Percentiles rank a stretch among this genome's conserved stretches.
These are phyloP conservation scores for Solanum tarijense DNA, from an alignment of 257 asterid genomes.

Conservation along the genomic window DNA sequence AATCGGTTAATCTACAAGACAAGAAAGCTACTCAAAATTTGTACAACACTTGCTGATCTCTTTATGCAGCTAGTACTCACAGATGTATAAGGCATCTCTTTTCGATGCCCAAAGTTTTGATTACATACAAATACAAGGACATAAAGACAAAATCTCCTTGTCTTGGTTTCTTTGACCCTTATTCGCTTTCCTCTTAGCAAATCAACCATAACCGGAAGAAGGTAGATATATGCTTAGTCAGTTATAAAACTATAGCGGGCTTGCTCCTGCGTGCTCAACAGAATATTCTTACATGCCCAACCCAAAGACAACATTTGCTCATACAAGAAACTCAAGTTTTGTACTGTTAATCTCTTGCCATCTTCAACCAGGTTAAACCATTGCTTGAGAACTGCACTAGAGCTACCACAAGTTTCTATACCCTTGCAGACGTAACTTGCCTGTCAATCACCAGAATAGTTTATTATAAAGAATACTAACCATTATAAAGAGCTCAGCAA, in stretches of 20 bases:
- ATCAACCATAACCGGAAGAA: neutral
- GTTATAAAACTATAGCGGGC: conserved; percentile 51
- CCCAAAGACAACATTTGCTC: conserved; percentile 52
- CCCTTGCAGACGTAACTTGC: conserved; percentile 54
- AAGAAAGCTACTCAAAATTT: neutral
- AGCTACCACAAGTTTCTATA: conserved; percentile 21
- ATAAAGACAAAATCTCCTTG: neutral
- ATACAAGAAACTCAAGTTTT: conserved; percentile 16
- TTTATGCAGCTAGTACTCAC: neutral
- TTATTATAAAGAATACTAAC: neutral
- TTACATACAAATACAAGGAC: neutral
- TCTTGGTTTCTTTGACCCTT: neutral
- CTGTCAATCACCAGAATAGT: conserved; percentile 16
- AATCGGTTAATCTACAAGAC: neutral
- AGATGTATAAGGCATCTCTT: neutral
- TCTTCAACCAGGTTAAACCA: conserved; percentile 55
- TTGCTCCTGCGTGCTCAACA: conserved; percentile 63
- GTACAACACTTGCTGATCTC: neutral
- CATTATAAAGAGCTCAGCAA: neutral
- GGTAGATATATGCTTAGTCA: conserved; percentile 7
- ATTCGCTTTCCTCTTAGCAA: neutral
- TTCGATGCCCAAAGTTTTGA: neutral
- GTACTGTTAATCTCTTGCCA: conserved; percentile 39
- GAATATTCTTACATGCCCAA: conserved; percentile 66
- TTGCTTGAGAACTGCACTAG: conserved; percentile 16